Percentiles rank a stretch among this genome's conserved stretches.
These are phyloP conservation scores for Thraustochytrium striatum DNA, from an alignment of 352 stramenopile genomes.

Conservation along the genomic window DNA sequence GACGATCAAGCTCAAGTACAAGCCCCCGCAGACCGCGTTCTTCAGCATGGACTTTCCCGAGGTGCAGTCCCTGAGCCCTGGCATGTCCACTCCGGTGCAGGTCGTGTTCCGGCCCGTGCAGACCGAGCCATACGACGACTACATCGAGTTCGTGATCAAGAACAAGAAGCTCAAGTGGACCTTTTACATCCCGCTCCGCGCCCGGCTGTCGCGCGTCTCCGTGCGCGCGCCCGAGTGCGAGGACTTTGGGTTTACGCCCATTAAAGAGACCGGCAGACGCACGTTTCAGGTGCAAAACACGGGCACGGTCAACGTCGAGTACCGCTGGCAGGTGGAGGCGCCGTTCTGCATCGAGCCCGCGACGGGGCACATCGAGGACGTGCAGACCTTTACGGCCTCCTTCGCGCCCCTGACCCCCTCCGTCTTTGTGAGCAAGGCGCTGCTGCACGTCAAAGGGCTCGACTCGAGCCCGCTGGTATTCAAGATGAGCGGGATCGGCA, in stretches of 20 bases:
- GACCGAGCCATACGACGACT: slow-evolving; percentile 83
- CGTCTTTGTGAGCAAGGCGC: slow-evolving; percentile 75
- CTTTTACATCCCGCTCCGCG: slow-evolving; percentile 75
- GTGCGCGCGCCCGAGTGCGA: slow-evolving; percentile 64
- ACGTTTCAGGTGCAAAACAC: slow-evolving; percentile 74
- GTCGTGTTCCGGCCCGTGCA: slow-evolving; percentile 81
- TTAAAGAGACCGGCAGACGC: slow-evolving; percentile 68
- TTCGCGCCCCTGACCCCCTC: slow-evolving; percentile 68
- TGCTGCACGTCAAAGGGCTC: slow-evolving; percentile 53
- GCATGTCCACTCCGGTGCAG: slow-evolving; percentile 74
- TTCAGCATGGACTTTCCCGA: slow-evolving; percentile 88
- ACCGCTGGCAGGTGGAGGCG: slow-evolving; percentile 71
- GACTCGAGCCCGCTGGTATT: slow-evolving; percentile 28
- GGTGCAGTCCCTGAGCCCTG: slow-evolving; percentile 74
- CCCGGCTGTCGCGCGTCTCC: slow-evolving; percentile 69
- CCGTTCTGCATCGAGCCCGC: slow-evolving; percentile 74
- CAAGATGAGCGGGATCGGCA: slow-evolving; percentile 59
- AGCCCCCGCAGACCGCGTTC: slow-evolving; percentile 81
- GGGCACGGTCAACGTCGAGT: slow-evolving; percentile 74
- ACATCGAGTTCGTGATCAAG: slow-evolving; percentile 67
- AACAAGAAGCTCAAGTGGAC: slow-evolving; percentile 48
- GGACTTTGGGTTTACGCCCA: slow-evolving; percentile 82
- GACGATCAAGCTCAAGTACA: slow-evolving; percentile 80
- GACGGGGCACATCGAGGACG: slow-evolving; percentile 65
- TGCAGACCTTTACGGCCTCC: slow-evolving; percentile 64